A percentile compares a stretch with the other conserved stretches of the same genome.
Evolutionary conservation across 108 stramenopile genomes (phyloP).

Genomic region (Conticribra guillardii): DNA sequence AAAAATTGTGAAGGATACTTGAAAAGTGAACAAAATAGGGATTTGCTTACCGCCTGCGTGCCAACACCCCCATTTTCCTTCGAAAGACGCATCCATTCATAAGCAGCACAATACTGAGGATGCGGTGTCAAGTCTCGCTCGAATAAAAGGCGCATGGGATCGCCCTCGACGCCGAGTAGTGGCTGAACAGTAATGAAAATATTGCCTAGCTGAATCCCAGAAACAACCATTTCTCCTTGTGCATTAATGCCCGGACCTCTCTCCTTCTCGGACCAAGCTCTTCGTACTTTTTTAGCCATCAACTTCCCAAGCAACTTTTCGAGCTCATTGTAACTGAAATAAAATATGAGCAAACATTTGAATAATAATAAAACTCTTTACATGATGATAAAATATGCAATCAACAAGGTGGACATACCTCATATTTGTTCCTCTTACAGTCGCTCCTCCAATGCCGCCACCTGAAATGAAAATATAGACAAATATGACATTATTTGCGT

Average conservation of each 20-base stretch:
- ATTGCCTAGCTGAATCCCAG: conserved; percentile 84
- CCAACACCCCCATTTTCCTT: conserved; percentile 56
- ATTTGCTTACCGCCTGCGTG: conserved; percentile 44
- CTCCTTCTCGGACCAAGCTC: conserved; percentile 69
- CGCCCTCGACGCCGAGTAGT: conserved; percentile 85
- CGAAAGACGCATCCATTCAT: conserved; percentile 70
- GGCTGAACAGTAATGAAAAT: conserved; percentile 85
- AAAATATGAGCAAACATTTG: conserved; percentile 17
- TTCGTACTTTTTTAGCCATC: conserved; percentile 77
- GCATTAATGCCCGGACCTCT: conserved; percentile 64
- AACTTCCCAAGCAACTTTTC: conserved; percentile 74
- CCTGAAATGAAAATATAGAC: conserved; percentile 1
- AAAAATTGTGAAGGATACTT: neutral
- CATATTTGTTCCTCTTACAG: conserved; percentile 51
- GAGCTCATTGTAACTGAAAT: conserved; percentile 61
- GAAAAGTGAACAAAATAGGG: neutral
- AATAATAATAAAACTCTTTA: neutral
- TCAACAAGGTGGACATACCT: too few species aligned
- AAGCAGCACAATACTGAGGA: conserved; percentile 86
- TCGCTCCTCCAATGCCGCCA: conserved; percentile 71
- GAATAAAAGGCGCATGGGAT: conserved; percentile 89
- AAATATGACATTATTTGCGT: too few species aligned
- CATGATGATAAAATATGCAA: too few species aligned
- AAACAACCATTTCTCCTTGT: conserved; percentile 75
- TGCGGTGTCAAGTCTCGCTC: conserved; percentile 88